Conservation (phyloP, 306 rosid species). For the Acacia acuminata region DNA sequence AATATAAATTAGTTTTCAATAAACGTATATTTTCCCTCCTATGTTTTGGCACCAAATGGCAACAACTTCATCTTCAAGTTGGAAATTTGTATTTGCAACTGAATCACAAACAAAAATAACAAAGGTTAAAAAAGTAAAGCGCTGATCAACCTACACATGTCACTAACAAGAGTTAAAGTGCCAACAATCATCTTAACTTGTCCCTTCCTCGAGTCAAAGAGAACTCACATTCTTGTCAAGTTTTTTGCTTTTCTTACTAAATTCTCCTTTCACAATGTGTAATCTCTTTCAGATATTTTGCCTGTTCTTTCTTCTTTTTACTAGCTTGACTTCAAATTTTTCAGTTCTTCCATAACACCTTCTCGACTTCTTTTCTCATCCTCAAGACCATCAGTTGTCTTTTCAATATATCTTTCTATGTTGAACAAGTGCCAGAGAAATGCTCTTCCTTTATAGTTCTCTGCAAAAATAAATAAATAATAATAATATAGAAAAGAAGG, state of each 20-base stretch:
- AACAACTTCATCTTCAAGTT: constrained; percentile 21
- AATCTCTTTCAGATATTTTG: constrained; percentile 80
- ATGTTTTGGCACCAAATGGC: constrained; percentile 13
- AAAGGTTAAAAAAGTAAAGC: constrained; percentile 17
- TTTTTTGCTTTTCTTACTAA: constrained; percentile 65
- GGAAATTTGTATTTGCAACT: constrained; percentile 4
- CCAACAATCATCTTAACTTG: constrained; percentile 1
- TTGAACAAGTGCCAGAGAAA: constrained; percentile 86
- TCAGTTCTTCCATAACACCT: constrained; percentile 69
- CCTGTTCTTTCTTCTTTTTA: constrained; percentile 86
- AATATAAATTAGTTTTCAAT: no score
- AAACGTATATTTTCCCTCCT: constrained; percentile 3
- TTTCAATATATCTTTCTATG: constrained; percentile 71
- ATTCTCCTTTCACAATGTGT: constrained; percentile 71
- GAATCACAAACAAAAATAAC: constrained; percentile 20
- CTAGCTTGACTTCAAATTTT: constrained; percentile 64
- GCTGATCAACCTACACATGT: constrained; percentile 6
- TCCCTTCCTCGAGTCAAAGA: constrained; percentile 13
- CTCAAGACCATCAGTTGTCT: constrained; percentile 71
- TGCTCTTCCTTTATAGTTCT: constrained; percentile 81
- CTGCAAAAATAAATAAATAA: constrained; percentile 54
- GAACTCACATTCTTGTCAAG: constrained; percentile 90
- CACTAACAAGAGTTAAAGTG: constrained; percentile 20
- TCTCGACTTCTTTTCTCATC: constrained; percentile 68
- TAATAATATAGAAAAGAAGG: constrained; percentile 3